Base-by-base conservation (phyloP, 2,329 filamentous ascomycete species). In the Arthrobotrys megalospora region DNA sequence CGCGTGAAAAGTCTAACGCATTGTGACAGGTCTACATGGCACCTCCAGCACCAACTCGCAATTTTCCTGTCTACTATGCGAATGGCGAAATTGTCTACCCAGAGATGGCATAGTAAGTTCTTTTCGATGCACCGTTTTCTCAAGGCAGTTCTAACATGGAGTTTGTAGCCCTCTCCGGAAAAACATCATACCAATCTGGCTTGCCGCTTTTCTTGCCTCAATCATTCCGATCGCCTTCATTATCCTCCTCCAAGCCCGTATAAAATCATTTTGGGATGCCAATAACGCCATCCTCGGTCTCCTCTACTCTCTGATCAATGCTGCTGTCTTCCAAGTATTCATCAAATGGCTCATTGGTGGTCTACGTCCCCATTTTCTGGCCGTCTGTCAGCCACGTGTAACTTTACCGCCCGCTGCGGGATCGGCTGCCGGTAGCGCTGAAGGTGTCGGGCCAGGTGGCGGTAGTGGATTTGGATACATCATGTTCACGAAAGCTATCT, bases 301-400 rank as follows among this genome's bases (percentile, higher is more conserved):
- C 0, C 84, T 93, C 0, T 93, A 93, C 85, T 87, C 89, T 0
- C 87, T 93, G 79, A 91, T 93, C 84, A 86, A 87, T 5, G 90
- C 90, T 2, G 90, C 91, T n/a, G 89, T 93, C 62, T 92, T 93
- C 85, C 91, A 93, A 82, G 91, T 93, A 80, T 91, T 93, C 82
- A 81, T 93, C 83, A 93, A 93, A 84, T 91, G 88, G 88, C 87
- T 93, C 48, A 92, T 93, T 79, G 91, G 91, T 12, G 91, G 91
- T 12, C 85, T 91, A 19, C 88, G 91, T n/a, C 91, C 91, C 0
- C 90, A 92, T 83, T 93, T 93, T 85, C 86, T 93, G 19, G 87
- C 86, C 21, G 90, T 92, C 32, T 80, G 80, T 60, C 24, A 72
- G n/a, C 75, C 75, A 24, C 47, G 67, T 55, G 53, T 69, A 1